A percentile compares a stretch with the other conserved stretches of the same genome.
Conservation (phyloP, 2,329 filamentous ascomycete species). For the Aspergillus sojae region DNA sequence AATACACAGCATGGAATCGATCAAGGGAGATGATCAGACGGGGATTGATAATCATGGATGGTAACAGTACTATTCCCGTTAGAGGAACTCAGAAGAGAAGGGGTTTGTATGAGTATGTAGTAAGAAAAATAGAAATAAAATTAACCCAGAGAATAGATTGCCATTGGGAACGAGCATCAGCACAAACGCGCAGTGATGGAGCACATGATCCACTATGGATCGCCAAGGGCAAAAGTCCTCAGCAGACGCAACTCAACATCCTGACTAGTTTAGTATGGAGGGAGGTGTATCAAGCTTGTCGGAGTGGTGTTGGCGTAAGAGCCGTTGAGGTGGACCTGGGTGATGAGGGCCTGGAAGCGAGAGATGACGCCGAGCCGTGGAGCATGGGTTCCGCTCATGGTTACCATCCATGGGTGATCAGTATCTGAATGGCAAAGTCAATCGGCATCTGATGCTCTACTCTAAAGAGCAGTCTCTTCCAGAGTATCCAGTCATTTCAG, state of each 20-base stretch:
- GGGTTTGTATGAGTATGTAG: not conserved
- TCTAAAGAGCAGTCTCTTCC: not conserved
- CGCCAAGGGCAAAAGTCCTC: constrained; percentile 18
- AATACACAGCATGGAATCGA: constrained; percentile 15
- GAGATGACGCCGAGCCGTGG: constrained; percentile 31
- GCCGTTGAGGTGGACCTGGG: constrained; percentile 21
- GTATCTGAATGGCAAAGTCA: not conserved
- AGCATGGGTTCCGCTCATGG: constrained; percentile 15
- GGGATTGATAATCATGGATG: not conserved
- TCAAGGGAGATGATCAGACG: not conserved
- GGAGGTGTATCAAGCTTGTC: constrained; percentile 19
- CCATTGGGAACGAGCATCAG: constrained; percentile 7
- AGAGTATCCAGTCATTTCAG: not conserved
- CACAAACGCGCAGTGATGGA: constrained; percentile 5
- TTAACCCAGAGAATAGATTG: constrained; percentile 5
- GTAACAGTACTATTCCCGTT: not conserved
- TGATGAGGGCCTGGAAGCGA: constrained; percentile 30
- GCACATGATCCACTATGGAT: constrained; percentile 28
- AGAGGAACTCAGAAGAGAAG: constrained; percentile 19
- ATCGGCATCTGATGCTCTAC: not conserved
- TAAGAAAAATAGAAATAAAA: constrained; percentile 10
- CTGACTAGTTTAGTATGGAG: not conserved
- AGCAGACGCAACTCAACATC: constrained; percentile 3
- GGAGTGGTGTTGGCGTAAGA: constrained; percentile 19
- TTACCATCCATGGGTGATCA: constrained; percentile 13